These are phyloP conservation scores for Penicillium sp. DNA, from an alignment of 2,329 filamentous ascomycete genomes.

Conservation along the genomic window DNA sequence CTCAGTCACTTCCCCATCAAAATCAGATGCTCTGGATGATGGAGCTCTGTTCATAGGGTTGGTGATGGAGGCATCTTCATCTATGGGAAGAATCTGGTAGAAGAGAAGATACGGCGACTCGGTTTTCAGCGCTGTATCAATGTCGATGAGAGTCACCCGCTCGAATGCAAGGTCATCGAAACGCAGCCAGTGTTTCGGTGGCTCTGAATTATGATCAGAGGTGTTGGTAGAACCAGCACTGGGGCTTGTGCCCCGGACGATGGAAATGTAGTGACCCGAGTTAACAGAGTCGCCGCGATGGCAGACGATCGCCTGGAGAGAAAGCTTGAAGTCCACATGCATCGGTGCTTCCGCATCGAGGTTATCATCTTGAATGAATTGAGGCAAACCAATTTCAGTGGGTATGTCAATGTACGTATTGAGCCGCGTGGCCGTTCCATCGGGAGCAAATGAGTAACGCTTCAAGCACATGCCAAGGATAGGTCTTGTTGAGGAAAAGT, in stretches of 20 bases:
- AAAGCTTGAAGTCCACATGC: slow-evolving; percentile 86
- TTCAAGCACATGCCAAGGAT: slow-evolving; percentile 91
- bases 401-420: slow-evolving; percentile 90
- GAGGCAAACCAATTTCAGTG: slow-evolving; percentile 72
- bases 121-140: slow-evolving; percentile 69
- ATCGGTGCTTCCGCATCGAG: slow-evolving; percentile 62
- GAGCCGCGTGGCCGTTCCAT: slow-evolving; percentile 64
- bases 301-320: slow-evolving; percentile 85
- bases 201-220: slow-evolving; percentile 48
- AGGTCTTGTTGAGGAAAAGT: slow-evolving; percentile 75
- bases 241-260: slow-evolving; percentile 66
- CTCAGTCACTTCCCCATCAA: slow-evolving; percentile 19
- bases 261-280: slow-evolving; percentile 85
- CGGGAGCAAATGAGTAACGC: slow-evolving; percentile 70
- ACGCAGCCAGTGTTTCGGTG: slow-evolving; percentile 75
- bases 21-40: slow-evolving; percentile 27
- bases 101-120: slow-evolving; percentile 94
- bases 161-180: slow-evolving; percentile 80
- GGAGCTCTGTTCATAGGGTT: slow-evolving; percentile 33
- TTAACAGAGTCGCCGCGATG: slow-evolving; percentile 81
- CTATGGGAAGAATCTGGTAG: slow-evolving; percentile 87
- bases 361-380: slow-evolving; percentile 80
- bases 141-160: slow-evolving; percentile 70
- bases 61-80: slow-evolving; percentile 53
- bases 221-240: slow-evolving; percentile 23